Base-by-base conservation (phyloP, 164 flowering plant species). In the Tinospora cordifolia region DNA sequence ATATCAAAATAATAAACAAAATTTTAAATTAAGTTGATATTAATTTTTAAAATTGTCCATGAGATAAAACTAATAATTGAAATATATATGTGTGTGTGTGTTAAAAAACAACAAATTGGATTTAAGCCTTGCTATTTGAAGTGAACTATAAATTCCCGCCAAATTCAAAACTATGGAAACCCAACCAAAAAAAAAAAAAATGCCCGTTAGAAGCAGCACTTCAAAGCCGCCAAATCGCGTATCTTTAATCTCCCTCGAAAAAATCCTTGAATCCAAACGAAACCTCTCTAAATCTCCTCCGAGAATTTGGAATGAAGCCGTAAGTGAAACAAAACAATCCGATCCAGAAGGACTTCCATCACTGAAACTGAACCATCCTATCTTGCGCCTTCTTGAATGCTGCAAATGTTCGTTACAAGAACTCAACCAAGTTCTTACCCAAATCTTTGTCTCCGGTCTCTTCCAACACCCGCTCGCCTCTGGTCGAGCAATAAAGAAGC, bases 371-470 rank as follows among this genome's bases (percentile, higher is more conserved):
- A 82, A 46, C 77, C 88, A 85, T 68, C 86, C 84, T 46, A 66
- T 86, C 46, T 68, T 87, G 57, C 81, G 81, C 64, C 77, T 63
- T 40, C 54, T 89, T 22, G 89, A 87, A 51, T 82, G 86, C 14
- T 83, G 75, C 77, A 59, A 36, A 10, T 25, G 30, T 10, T 65
- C 65, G 27, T 22, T 54, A 2, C 22, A 54, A 51, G 46, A 71
- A 21, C 87, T 87, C 79, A 72, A 86, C 62, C 85, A 88, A 75
- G 67, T 86, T 21, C 88, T 83, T 44, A 34, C 87, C 24, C 92
- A 83, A 57, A 80, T 88, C 69, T 17, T 83, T 8, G 77, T 87
- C 72, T 75, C 79, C 8, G 88, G 81, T 41, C 75, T 88, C 73
- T 77, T 80, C 63, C 86, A 84, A 17, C 80, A 87, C 76, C 54